Conservation (phyloP, 2,329 filamentous ascomycete genomes). For the Epichloe gansuensis region DNA sequence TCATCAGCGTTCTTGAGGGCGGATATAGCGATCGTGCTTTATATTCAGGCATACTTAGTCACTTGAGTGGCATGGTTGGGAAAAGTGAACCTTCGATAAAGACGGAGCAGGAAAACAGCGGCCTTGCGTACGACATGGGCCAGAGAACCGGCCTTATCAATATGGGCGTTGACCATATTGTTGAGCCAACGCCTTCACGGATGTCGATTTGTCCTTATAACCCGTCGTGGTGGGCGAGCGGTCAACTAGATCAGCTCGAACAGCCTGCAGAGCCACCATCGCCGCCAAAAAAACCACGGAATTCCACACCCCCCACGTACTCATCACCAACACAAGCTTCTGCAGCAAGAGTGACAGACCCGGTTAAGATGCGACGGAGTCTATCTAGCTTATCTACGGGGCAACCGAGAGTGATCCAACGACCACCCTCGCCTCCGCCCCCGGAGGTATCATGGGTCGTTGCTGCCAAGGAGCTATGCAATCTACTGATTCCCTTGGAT, state of each 20-base stretch:
- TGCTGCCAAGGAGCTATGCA: conserved; percentile 72
- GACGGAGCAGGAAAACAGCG: conserved; percentile 19
- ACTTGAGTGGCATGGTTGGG: conserved; percentile 69
- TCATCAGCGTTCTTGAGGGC: conserved; percentile 90
- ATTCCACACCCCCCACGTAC: conserved; percentile 58
- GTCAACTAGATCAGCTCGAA: conserved; percentile 58
- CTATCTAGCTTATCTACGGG: conserved; percentile 37
- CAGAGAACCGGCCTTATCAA: conserved; percentile 32
- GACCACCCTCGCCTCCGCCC: conserved; percentile 51
- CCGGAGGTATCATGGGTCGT: conserved; percentile 78
- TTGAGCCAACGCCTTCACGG: conserved; percentile 5
- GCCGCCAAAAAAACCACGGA: conserved; percentile 40
- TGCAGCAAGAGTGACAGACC: conserved; percentile 62
- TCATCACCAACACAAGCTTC: conserved; percentile 82
- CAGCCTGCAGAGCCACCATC: conserved; percentile 36
- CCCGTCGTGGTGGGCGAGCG: conserved; percentile 55
- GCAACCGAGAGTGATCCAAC: conserved; percentile 10
- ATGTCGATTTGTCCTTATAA: conserved; percentile 41
- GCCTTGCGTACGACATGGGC: conserved; percentile 46
- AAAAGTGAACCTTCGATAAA: conserved; percentile 29
- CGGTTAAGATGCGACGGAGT: conserved; percentile 51
- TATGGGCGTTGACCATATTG: conserved; percentile 14
- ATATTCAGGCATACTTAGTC: conserved; percentile 77
- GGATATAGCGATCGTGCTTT: conserved; percentile 91
- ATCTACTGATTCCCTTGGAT: conserved; percentile 64